Percentiles rank a stretch among this genome's conserved stretches.
phyloP scores from a whole-genome alignment of 257 asterid genomes.

The Nicotiana obtusifolia region DNA sequence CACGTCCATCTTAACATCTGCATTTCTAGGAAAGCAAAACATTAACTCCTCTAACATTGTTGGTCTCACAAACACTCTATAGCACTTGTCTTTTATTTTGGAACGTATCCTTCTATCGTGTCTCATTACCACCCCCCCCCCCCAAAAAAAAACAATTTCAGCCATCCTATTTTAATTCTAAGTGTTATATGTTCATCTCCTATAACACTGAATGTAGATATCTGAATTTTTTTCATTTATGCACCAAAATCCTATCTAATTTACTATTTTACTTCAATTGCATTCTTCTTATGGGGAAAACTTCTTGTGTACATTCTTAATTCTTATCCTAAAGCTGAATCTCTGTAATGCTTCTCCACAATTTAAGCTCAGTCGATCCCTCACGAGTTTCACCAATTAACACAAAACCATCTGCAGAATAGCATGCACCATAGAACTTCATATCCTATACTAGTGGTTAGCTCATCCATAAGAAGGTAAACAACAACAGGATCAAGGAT shows the following conservation, averaged over 20 bases:
- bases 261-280: background rate
- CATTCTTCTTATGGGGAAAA: background rate
- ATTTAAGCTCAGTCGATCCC: background rate
- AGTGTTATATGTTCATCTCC: background rate
- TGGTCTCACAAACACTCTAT: background rate
- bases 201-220: background rate
- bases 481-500: background rate
- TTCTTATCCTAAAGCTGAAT: background rate
- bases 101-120: background rate
- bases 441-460: background rate
- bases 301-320: background rate
- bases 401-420: background rate
- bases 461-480: background rate
- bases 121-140: background rate
- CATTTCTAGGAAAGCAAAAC: background rate
- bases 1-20: background rate
- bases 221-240: background rate
- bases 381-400: background rate
- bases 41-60: background rate
- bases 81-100: background rate
- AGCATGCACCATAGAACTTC: background rate
- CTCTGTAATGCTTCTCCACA: background rate
- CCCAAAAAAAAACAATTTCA: background rate
- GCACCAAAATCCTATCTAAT: background rate
- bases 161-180: background rate